These are phyloP conservation scores for Fusarium newnesense DNA, from an alignment of 2,329 filamentous ascomycete species.

Conservation along the genomic window DNA sequence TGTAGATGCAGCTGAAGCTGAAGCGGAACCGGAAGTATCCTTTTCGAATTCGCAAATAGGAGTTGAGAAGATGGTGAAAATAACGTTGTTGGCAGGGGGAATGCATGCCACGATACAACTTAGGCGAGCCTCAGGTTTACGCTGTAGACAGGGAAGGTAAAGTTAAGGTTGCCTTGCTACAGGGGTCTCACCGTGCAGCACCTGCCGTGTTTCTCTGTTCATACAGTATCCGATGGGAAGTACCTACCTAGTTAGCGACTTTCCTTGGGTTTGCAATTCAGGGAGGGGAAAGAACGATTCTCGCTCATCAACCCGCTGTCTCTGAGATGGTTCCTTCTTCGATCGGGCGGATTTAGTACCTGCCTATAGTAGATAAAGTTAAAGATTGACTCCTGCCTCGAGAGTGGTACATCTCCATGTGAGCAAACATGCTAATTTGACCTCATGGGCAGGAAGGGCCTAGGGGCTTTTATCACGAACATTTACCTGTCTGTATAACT, in stretches of 20 bases:
- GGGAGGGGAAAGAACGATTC: background rate
- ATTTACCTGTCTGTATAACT: background rate
- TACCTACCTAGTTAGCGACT: background rate
- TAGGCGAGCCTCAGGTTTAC: conserved; percentile 37
- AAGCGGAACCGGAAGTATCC: conserved; percentile 16
- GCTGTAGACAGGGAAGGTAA: conserved; percentile 17
- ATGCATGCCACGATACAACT: conserved; percentile 30
- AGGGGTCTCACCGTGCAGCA: conserved; percentile 17
- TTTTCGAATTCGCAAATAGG: conserved; percentile 28
- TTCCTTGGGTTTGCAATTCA: background rate
- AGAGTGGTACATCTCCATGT: background rate
- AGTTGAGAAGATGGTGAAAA: conserved; percentile 20
- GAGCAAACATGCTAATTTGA: background rate
- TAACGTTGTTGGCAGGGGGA: conserved; percentile 23
- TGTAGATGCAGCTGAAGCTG: conserved; percentile 12
- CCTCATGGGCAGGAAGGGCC: background rate
- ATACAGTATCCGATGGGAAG: background rate
- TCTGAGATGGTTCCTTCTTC: background rate
- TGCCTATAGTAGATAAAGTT: conserved; percentile 23
- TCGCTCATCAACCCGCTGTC: background rate
- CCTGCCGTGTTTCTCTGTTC: background rate
- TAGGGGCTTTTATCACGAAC: background rate
- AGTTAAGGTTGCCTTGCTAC: conserved; percentile 28
- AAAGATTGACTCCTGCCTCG: conserved; percentile 21
- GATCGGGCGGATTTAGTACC: background rate